Percentiles rank a stretch among this genome's conserved stretches.
Conservation (phyloP, 2,329 filamentous ascomycete species). For the Aspergillus carbonarius region DNA sequence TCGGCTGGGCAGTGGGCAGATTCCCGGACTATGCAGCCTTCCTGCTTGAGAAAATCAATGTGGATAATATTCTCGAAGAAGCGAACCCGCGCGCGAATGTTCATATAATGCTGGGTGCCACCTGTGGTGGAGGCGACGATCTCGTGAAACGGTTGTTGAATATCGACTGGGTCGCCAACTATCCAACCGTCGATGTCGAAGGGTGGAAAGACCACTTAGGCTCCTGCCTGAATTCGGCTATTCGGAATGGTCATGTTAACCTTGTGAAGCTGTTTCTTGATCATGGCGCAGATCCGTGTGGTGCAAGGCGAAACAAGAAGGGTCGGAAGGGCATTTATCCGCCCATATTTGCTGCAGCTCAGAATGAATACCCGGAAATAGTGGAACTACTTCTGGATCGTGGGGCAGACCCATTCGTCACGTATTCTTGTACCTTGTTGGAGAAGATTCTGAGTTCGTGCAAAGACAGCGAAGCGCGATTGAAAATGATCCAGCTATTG, state of each 20-base stretch:
- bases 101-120: background rate
- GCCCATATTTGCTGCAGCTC: background rate
- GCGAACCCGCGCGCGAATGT: no score
- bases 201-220: background rate
- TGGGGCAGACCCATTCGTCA: background rate
- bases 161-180: background rate
- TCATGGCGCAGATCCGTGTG: background rate
- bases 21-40: background rate
- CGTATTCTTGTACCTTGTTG: background rate
- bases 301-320: no score
- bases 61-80: background rate
- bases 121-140: background rate
- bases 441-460: background rate
- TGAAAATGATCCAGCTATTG: background rate
- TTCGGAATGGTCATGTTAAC: background rate
- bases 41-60: background rate
- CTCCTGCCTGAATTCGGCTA: background rate
- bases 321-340: rapidly evolving
- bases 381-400: background rate
- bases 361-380: background rate
- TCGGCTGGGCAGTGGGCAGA: background rate
- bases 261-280: background rate
- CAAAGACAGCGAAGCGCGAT: background rate
- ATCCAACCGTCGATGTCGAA: background rate
- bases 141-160: background rate